A percentile compares a stretch with the other conserved stretches of the same genome.
phyloP scores from a whole-genome alignment of 495 filamentous ascomycete genomes.

The Daldinia caldariorum region DNA sequence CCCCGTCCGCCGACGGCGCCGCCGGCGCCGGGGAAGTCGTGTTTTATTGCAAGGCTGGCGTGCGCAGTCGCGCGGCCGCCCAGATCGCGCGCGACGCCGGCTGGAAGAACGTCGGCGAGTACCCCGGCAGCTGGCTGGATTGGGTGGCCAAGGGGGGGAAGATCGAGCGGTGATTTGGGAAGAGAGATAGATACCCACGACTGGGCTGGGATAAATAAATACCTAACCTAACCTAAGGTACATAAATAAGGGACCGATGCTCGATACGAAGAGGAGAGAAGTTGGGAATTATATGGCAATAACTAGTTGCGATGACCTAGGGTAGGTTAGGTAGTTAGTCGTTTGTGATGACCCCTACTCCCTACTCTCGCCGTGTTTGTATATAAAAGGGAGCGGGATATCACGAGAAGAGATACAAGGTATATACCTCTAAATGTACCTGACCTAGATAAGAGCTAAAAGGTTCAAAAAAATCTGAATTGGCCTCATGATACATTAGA shows the following conservation, averaged over 20 bases:
- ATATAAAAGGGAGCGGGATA: background rate
- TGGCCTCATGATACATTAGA: constrained; percentile 26
- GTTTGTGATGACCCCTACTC: background rate
- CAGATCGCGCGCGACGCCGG: constrained; percentile 79
- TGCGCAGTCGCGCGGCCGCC: constrained; percentile 83
- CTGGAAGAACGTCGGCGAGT: constrained; percentile 79
- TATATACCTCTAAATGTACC: background rate
- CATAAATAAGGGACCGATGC: too few species aligned
- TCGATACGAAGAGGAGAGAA: too few species aligned
- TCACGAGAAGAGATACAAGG: background rate
- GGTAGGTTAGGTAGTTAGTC: too few species aligned
- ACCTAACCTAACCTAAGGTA: too few species aligned
- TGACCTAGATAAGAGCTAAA: background rate
- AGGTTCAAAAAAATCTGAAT: constrained; percentile 2
- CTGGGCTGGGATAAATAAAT: too few species aligned
- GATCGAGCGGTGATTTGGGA: constrained; percentile 60
- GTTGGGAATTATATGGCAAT: background rate
- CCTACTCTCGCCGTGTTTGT: background rate
- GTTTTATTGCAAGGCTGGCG: constrained; percentile 93
- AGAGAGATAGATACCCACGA: too few species aligned
- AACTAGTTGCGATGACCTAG: too few species aligned
- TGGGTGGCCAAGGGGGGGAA: constrained; percentile 77
- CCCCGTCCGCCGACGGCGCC: constrained; percentile 56
- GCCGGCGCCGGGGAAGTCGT: constrained; percentile 66
- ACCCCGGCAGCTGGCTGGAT: constrained; percentile 89